These are phyloP conservation scores for Panaeolus papilionaceus DNA, from an alignment of 768 basidiomycete genomes.

Conservation along the genomic window DNA sequence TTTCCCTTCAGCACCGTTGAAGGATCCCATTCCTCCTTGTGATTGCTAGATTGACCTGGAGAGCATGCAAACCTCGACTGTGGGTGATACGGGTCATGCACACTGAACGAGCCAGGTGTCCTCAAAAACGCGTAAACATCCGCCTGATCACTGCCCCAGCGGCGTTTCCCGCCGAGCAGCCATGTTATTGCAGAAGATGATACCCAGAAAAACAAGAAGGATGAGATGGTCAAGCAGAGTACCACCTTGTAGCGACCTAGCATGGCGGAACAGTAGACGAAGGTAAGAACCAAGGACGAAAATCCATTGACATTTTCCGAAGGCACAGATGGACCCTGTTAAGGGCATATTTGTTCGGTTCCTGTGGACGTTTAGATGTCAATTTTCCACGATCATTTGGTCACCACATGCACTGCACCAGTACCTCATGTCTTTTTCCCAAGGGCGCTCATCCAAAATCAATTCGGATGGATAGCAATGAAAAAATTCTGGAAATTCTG, in stretches of 20 bases:
- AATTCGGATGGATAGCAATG: no score
- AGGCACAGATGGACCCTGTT: not conserved
- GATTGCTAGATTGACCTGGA: not conserved
- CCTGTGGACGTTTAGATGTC: not conserved
- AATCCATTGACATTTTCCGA: not conserved
- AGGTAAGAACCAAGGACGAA: not conserved
- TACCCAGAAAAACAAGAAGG: not conserved
- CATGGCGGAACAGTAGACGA: not conserved
- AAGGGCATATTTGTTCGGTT: not conserved
- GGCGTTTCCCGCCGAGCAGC: conserved; percentile 1
- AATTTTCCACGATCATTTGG: conserved; percentile 1
- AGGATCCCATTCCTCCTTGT: conserved; percentile 12
- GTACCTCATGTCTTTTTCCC: no score
- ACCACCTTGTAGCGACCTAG: not conserved
- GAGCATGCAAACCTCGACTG: not conserved
- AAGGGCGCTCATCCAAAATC: no score
- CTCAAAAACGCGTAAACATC: conserved; percentile 26
- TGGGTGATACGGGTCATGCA: not conserved
- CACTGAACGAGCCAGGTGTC: not conserved
- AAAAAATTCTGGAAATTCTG: no score
- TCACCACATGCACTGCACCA: no score
- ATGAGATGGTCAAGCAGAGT: not conserved
- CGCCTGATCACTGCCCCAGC: conserved; percentile 18
- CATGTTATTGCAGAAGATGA: not conserved
- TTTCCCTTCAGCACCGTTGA: conserved; percentile 24